These are phyloP conservation scores for Mycena chlorophos DNA, from an alignment of 768 basidiomycete genomes.

Conservation along the genomic window DNA sequence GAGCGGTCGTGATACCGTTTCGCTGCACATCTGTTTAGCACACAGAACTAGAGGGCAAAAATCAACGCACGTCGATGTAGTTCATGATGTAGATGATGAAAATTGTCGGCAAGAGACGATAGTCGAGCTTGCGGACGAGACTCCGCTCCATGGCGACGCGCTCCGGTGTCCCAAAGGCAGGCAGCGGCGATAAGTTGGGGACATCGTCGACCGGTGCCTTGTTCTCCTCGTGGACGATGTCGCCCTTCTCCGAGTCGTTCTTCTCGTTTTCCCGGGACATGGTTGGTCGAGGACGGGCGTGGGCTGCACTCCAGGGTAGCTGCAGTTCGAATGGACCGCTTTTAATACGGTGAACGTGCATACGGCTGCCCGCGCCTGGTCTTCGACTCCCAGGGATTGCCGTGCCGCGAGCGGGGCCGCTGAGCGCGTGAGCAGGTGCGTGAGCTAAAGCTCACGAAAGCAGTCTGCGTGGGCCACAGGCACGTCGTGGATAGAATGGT, in stretches of 20 bases:
- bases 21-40: not conserved
- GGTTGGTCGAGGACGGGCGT: not conserved
- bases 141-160: conserved; percentile 19
- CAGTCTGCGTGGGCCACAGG: not conserved
- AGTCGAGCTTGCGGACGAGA: conserved; percentile 44
- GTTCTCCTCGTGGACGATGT: not conserved
- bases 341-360: no score
- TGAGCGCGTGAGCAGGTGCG: not conserved
- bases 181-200: not conserved
- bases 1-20: conserved; percentile 2
- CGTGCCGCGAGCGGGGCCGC: not conserved
- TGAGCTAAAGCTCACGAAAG: not conserved
- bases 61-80: conserved; percentile 43
- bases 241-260: conserved; percentile 4
- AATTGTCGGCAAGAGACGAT: conserved; percentile 43
- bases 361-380: not conserved
- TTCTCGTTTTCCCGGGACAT: not conserved
- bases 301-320: not conserved
- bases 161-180: conserved; percentile 4
- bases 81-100: conserved; percentile 48
- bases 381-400: not conserved
- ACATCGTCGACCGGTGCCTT: not conserved
- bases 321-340: not conserved
- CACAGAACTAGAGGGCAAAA: not conserved
- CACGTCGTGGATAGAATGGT: not conserved